Percentiles rank a stretch among this genome's conserved stretches.
These are phyloP conservation scores for Lodderomyces oxycetoniae DNA, from an alignment of 1,139 yeast species.

Conservation along the genomic window DNA sequence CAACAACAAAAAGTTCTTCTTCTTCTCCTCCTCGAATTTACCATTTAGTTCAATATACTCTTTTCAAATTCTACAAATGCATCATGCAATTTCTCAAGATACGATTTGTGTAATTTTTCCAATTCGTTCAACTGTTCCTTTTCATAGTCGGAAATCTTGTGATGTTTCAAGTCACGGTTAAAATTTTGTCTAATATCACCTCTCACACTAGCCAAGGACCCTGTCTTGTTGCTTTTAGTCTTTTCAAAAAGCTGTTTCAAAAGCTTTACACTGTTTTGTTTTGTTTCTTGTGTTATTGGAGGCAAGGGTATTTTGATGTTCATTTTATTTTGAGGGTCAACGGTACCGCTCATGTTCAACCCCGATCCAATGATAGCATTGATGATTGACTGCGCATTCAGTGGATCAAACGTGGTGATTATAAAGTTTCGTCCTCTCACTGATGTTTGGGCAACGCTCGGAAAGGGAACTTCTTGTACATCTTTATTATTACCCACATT, in stretches of 20 bases:
- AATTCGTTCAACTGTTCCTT: constrained; percentile 51
- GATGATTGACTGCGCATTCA: constrained; percentile 60
- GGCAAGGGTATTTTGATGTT: constrained; percentile 72
- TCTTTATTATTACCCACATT: constrained; percentile 26
- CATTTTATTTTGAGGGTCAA: constrained; percentile 67
- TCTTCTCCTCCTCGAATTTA: neutral
- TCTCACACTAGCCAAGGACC: constrained; percentile 54
- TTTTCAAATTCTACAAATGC: constrained; percentile 59
- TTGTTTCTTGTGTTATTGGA: constrained; percentile 66
- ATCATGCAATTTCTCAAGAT: constrained; percentile 52
- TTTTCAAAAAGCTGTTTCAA: constrained; percentile 63
- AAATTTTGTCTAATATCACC: constrained; percentile 55
- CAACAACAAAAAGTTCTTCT: too few species aligned
- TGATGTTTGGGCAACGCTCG: constrained; percentile 70
- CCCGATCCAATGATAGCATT: constrained; percentile 66
- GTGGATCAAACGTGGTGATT: constrained; percentile 82
- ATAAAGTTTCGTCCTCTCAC: constrained; percentile 65
- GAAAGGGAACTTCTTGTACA: constrained; percentile 45
- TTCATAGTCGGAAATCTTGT: constrained; percentile 54
- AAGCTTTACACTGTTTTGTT: constrained; percentile 52
- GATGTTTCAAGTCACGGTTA: constrained; percentile 39
- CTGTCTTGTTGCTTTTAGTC: constrained; percentile 44
- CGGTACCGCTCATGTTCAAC: constrained; percentile 74
- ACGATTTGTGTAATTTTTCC: constrained; percentile 65
- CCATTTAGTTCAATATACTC: constrained; percentile 30